Conservation (phyloP, 2,329 filamentous ascomycete genomes). For the Aschersonia sp. region DNA sequence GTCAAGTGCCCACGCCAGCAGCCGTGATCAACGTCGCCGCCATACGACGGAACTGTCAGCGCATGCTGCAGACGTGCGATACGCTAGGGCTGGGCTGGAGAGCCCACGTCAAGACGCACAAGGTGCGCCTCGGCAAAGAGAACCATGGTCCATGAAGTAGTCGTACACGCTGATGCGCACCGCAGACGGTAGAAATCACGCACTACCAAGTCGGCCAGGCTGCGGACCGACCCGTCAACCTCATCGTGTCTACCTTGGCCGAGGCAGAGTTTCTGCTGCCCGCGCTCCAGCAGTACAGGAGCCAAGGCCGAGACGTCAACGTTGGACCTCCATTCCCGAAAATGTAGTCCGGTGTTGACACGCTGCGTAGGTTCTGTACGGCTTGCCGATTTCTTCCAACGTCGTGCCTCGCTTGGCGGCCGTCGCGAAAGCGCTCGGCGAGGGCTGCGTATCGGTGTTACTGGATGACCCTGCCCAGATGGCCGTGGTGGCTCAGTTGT, state of each 20-base stretch:
- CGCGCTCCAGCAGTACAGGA: slow-evolving; percentile 42
- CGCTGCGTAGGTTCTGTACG: slow-evolving; percentile 46
- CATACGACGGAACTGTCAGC: slow-evolving; percentile 50
- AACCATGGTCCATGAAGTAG: slow-evolving; percentile 5
- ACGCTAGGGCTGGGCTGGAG: slow-evolving; percentile 51
- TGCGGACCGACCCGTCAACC: slow-evolving; percentile 31
- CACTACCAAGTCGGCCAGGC: slow-evolving; percentile 53
- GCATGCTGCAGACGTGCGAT: slow-evolving; percentile 53
- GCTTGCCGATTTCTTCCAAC: slow-evolving; percentile 52
- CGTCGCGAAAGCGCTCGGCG: slow-evolving; percentile 40
- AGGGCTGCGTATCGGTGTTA: slow-evolving; percentile 45
- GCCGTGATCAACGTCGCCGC: slow-evolving; percentile 55
- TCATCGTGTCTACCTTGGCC: slow-evolving; percentile 61
- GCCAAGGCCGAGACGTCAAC: slow-evolving; percentile 39
- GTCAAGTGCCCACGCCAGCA: slow-evolving; percentile 49
- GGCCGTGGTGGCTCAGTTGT: slow-evolving; percentile 25
- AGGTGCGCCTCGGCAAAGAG: slow-evolving; percentile 46
- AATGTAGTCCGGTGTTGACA: slow-evolving; percentile 1
- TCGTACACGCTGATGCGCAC: neutral
- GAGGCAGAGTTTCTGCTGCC: slow-evolving; percentile 56
- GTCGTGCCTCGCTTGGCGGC: slow-evolving; percentile 42
- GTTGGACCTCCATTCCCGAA: slow-evolving; percentile 18
- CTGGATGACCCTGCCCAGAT: slow-evolving; percentile 56
- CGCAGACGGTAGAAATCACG: slow-evolving; percentile 50
- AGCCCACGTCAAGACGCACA: slow-evolving; percentile 74